These are phyloP conservation scores for Vanrija sp. DNA, from an alignment of 1,284 basidiomycete genomes.

Conservation along the genomic window DNA sequence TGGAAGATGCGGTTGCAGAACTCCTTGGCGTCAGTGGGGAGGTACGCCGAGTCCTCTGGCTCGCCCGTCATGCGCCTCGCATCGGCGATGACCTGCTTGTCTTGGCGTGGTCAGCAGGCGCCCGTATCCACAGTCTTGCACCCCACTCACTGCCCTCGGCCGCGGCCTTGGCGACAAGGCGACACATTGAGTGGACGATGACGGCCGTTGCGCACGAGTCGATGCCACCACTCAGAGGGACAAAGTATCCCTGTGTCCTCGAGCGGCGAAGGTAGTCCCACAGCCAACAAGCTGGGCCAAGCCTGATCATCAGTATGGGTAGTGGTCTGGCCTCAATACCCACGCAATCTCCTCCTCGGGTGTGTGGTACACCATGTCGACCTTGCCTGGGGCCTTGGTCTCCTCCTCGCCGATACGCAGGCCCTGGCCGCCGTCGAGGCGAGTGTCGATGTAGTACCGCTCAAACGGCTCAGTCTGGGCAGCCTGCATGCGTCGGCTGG, in stretches of 20 bases:
- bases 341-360: conserved; percentile 98
- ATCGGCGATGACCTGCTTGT: conserved; percentile 83
- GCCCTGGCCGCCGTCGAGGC: conserved; percentile 57
- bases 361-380: conserved; percentile 70
- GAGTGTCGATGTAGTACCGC: conserved; percentile 71
- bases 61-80: conserved; percentile 85
- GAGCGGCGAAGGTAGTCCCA: conserved; percentile 98
- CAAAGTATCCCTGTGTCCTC: conserved; percentile 89
- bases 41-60: conserved; percentile 69
- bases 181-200: conserved; percentile 95
- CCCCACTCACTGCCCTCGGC: conserved; percentile 60
- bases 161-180: conserved; percentile 75
- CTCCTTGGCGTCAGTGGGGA: conserved; percentile 80
- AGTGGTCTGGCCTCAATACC: conserved; percentile 44
- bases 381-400: conserved; percentile 51
- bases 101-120: conserved; percentile 49
- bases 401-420: conserved; percentile 66
- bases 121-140: not conserved
- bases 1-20: conserved; percentile 86
- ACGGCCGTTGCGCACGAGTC: conserved; percentile 94
- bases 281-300: conserved; percentile 97
- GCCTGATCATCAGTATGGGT: conserved; percentile 51
- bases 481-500: conserved; percentile 85
- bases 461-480: conserved; percentile 68
- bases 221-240: conserved; percentile 96